These are phyloP conservation scores for Trichosporon sp. DNA, from an alignment of 1,284 basidiomycete genomes.

Conservation along the genomic window DNA sequence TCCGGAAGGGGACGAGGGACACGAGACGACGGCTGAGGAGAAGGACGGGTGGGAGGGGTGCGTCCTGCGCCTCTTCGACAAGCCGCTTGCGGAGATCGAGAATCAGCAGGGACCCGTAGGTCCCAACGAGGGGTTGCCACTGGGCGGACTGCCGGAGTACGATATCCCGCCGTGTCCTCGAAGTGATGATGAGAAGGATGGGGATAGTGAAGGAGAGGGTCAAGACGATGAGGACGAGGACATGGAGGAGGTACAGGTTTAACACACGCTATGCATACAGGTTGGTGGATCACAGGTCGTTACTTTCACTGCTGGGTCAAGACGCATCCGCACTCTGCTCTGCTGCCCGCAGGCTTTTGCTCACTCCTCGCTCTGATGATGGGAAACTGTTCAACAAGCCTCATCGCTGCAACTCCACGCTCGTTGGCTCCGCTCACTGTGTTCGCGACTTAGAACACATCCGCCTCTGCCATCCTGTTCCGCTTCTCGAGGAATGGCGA, in stretches of 20 bases:
- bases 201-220: background rate
- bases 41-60: slow-evolving; percentile 33
- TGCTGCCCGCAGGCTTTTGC: slow-evolving; percentile 1
- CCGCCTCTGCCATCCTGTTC: slow-evolving; percentile 27
- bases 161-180: background rate
- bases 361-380: background rate
- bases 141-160: background rate
- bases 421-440: too few species aligned
- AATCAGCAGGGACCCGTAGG: slow-evolving; percentile 9
- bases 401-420: too few species aligned
- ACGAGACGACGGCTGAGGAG: slow-evolving; percentile 18
- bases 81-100: slow-evolving; percentile 21
- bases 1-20: slow-evolving; percentile 27
- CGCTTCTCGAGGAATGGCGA: slow-evolving; percentile 34
- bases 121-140: background rate
- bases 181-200: background rate
- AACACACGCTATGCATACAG: slow-evolving; percentile 22
- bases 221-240: background rate
- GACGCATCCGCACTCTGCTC: background rate
- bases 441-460: slow-evolving; percentile 7
- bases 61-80: slow-evolving; percentile 23
- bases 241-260: slow-evolving; percentile 11
- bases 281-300: slow-evolving; percentile 14
- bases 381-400: too few species aligned
- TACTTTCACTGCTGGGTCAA: background rate